These are phyloP conservation scores for Schizophyllum amplum DNA, from an alignment of 1,284 basidiomycete genomes.

Conservation along the genomic window DNA sequence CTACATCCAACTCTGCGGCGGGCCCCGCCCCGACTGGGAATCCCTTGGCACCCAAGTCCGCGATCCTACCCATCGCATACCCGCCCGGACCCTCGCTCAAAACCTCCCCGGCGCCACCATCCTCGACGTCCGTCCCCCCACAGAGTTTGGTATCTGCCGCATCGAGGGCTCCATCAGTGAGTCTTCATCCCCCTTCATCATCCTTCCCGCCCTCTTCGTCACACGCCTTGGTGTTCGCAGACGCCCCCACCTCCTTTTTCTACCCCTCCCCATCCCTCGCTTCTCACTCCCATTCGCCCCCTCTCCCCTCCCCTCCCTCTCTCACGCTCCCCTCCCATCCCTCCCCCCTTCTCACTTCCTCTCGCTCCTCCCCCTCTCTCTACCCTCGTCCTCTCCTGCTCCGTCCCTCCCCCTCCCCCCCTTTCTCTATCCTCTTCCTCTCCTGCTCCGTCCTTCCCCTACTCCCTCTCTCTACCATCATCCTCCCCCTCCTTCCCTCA, in stretches of 20 bases:
- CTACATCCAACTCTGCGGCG: constrained; percentile 77
- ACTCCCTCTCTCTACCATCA: constrained; percentile 58
- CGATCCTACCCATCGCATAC: constrained; percentile 33
- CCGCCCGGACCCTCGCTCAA: too few relatives aligned
- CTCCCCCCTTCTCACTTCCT: constrained; percentile 28
- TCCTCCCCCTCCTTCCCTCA: not conserved
- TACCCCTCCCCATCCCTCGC: constrained; percentile 41
- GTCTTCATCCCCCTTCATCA: constrained; percentile 19
- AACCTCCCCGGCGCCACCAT: too few relatives aligned
- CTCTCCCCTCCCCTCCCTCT: constrained; percentile 58
- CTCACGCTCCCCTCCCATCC: constrained; percentile 50
- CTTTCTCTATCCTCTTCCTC: too few relatives aligned
- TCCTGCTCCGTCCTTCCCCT: too few relatives aligned
- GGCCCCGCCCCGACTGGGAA: constrained; percentile 56
- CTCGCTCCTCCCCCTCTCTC: too few relatives aligned
- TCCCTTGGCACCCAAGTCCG: constrained; percentile 37
- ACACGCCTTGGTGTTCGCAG: constrained; percentile 2
- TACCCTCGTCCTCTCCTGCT: too few relatives aligned
- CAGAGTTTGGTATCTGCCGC: constrained; percentile 85
- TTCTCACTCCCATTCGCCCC: too few relatives aligned
- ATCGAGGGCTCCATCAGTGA: constrained; percentile 71
- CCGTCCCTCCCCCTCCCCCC: too few relatives aligned
- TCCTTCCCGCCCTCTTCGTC: not conserved
- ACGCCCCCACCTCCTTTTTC: too few relatives aligned
- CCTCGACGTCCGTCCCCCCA: constrained; percentile 77